phyloP scores from a whole-genome alignment of 1,139 yeast species.

The Hyphopichia khmerensis region DNA sequence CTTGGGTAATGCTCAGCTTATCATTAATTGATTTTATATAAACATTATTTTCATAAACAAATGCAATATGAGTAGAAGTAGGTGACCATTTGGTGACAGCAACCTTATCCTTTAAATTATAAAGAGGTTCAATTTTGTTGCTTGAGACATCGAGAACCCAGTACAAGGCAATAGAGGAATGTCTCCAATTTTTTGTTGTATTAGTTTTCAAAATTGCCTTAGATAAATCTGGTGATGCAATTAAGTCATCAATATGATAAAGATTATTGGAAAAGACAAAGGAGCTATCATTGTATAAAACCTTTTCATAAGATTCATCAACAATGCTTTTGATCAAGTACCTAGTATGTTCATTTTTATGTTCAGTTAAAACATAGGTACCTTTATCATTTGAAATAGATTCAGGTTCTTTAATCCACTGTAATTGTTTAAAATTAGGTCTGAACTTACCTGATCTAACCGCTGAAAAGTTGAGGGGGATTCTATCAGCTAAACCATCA shows the following conservation, averaged over 20 bases:
- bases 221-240: constrained; percentile 64
- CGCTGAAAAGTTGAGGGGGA: constrained; percentile 28
- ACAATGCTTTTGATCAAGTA: constrained; percentile 50
- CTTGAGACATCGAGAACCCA: constrained; percentile 49
- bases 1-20: constrained; percentile 21
- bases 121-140: constrained; percentile 27
- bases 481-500: constrained; percentile 13
- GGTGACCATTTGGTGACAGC: constrained; percentile 79
- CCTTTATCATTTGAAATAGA: constrained; percentile 48
- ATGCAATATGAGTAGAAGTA: constrained; percentile 61
- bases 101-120: constrained; percentile 21
- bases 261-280: constrained; percentile 37
- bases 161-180: constrained; percentile 65
- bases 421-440: constrained; percentile 52
- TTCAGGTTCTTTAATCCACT: constrained; percentile 62
- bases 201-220: constrained; percentile 58
- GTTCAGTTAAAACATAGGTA: constrained; percentile 47
- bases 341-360: constrained; percentile 20
- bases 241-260: constrained; percentile 52
- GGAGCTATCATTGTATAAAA: constrained; percentile 49
- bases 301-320: constrained; percentile 43
- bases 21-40: constrained; percentile 32
- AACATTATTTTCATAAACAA: constrained; percentile 63
- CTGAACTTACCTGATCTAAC: constrained; percentile 51
- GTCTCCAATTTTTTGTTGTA: constrained; percentile 63